Base-by-base conservation (phyloP, 202 grass and related monocot genomes). In the Carex sylvatica region DNA sequence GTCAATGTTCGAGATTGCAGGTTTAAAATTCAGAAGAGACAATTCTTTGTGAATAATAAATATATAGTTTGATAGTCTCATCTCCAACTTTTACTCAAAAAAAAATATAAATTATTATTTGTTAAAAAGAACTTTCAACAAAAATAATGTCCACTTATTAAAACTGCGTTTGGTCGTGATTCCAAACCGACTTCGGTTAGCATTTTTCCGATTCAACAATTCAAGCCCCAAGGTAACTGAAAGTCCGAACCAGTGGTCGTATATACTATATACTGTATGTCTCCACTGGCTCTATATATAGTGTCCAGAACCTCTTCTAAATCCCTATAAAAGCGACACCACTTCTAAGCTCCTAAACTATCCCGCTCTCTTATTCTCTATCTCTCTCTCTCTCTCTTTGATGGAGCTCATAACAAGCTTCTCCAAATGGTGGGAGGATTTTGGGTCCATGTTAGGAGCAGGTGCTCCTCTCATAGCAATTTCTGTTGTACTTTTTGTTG, bases 391-490 rank as follows among this genome's bases (percentile, higher is more conserved):
- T 74, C 5, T 54, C 47, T 58, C 2, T 28, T 28, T 54, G 44
- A 82, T 65, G 80, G 80, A 70, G n/a, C 44, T 82, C 60, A 23
- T 64, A 51, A 38, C 24, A 13, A 67, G 80, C 44, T 69, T 82
- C 80, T 69, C 33, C 46, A 36, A 69, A 69, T 70, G 11, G 62
- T 19, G 46, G 61, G 53, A 59, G 16, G 30, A 5, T 9, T 20
- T 35, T 36, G 28, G 14, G 53, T 38, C 52, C 53, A 36, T 77
- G 30, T 59, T 58, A 9, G 85, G 46, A 28, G 11, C 81, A 79
- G 88, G 68, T 78, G 23, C 86, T 24, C 54, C 75, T 35, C 84
- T 59, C 71, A 8, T 81, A 28, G 28, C 69, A 53, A 59, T 76
- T 30, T 11, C 47, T 67, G 28, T 64, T 40, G 65, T 82, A 70